phyloP scores from a whole-genome alignment of 306 rosid genomes.

The Fragaria nilgerrensis region DNA sequence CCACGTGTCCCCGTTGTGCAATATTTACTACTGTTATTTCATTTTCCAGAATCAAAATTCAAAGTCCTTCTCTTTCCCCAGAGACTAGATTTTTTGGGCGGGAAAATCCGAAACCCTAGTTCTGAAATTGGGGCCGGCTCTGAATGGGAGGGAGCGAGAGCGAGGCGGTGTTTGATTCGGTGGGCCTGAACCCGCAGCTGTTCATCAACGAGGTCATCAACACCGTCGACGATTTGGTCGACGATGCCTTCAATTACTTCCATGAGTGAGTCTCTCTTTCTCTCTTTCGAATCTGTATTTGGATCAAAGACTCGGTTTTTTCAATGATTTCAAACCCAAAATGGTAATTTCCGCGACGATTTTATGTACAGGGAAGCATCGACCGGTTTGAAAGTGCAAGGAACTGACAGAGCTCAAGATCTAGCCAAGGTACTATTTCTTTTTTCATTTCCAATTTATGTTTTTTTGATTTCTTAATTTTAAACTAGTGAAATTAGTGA shows the following conservation, averaged over 20 bases:
- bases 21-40: background rate
- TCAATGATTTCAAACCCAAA: background rate
- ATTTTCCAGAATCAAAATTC: background rate
- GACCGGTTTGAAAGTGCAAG: slow-evolving; percentile 36
- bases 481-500: background rate
- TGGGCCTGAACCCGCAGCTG: slow-evolving; percentile 68
- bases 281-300: background rate
- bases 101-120: background rate
- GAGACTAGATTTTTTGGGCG: background rate
- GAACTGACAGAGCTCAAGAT: slow-evolving; percentile 53
- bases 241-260: slow-evolving; percentile 63
- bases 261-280: background rate
- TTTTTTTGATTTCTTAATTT: background rate
- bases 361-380: slow-evolving; percentile 77
- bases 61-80: background rate
- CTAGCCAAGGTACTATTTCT: slow-evolving; percentile 44
- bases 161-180: slow-evolving; percentile 58
- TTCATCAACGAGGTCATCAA: slow-evolving; percentile 73
- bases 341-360: too few relatives aligned
- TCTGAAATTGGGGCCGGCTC: background rate
- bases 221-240: slow-evolving; percentile 51
- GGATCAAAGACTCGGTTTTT: background rate
- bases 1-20: background rate
- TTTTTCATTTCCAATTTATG: background rate
- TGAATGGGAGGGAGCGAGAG: slow-evolving; percentile 62